phyloP scores from a whole-genome alignment of 2,329 filamentous ascomycete species.

The Thelonectria olida region DNA sequence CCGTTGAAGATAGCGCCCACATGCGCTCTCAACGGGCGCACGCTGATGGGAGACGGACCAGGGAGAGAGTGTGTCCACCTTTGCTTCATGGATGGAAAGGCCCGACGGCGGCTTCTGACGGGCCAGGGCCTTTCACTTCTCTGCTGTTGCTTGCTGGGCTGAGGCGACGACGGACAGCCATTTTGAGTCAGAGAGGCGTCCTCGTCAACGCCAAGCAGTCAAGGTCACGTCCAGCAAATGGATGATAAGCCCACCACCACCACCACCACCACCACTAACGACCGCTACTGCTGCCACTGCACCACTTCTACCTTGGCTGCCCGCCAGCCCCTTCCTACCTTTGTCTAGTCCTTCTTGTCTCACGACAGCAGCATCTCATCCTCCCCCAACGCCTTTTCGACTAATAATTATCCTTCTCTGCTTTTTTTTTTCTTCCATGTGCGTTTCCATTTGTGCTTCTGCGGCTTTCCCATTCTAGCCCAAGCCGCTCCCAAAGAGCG shows the following conservation, averaged over 20 bases:
- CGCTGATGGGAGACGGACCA: not conserved
- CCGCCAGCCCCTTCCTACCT: conserved; percentile 32
- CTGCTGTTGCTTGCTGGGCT: not conserved
- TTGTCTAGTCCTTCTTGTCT: conserved; percentile 19
- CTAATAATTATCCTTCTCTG: not conserved
- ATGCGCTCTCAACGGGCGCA: conserved; percentile 1
- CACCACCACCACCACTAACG: not conserved
- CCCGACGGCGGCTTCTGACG: not conserved
- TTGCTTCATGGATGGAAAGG: no score
- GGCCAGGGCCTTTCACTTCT: no score
- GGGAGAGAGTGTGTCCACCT: not conserved
- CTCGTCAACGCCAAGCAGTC: conserved; percentile 34
- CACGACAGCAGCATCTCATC: no score
- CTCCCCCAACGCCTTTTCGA: not conserved
- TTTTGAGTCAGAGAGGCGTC: not conserved
- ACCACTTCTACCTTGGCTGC: conserved; percentile 7
- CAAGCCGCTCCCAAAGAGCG: not conserved
- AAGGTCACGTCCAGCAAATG: conserved; percentile 3
- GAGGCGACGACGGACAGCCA: not conserved
- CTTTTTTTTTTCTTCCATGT: not conserved
- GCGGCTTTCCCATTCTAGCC: not conserved
- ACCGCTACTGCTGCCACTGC: not conserved
- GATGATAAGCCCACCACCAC: conserved; percentile 39
- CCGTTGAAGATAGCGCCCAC: conserved; percentile 16
- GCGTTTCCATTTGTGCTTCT: not conserved